phyloP scores from a whole-genome alignment of 176 grass and related monocot species.

The Oryza glumipatula region DNA sequence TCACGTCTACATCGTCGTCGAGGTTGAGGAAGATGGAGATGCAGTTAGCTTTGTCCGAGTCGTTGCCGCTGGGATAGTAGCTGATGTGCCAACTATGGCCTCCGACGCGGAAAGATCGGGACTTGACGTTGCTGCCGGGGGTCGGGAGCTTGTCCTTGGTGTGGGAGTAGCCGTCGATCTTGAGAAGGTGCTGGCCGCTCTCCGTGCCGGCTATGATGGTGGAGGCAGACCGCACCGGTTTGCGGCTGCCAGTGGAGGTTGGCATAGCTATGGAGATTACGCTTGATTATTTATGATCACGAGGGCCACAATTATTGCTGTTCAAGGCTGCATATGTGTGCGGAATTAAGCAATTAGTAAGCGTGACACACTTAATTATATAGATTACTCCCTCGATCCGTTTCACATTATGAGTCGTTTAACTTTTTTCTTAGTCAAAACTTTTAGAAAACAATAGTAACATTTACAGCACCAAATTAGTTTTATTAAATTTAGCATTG shows the following conservation, averaged over 20 bases:
- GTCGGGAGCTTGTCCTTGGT: not conserved
- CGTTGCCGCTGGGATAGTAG: not conserved
- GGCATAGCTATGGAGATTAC: not conserved
- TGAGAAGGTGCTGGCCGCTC: slow-evolving; percentile 3
- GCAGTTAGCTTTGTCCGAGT: too few relatives aligned
- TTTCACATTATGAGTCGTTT: too few relatives aligned
- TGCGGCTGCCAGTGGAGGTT: not conserved
- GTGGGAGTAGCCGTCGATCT: slow-evolving; percentile 9
- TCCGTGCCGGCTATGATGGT: not conserved
- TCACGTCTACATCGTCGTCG: not conserved
- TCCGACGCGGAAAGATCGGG: not conserved
- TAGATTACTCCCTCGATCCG: too few relatives aligned
- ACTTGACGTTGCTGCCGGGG: fast-evolving
- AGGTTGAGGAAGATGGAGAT: not conserved
- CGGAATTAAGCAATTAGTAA: too few relatives aligned
- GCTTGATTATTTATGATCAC: not conserved
- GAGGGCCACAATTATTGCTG: too few relatives aligned
- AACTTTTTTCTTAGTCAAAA: too few relatives aligned
- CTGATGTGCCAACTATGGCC: not conserved
- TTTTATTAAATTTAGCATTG: too few relatives aligned
- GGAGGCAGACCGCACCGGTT: not conserved
- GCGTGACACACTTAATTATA: too few relatives aligned
- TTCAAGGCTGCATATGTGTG: too few relatives aligned
- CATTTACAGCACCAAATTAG: too few relatives aligned
- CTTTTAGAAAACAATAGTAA: too few relatives aligned